A percentile compares a stretch with the other conserved stretches of the same genome.
These are phyloP conservation scores for Delonix regia DNA, from an alignment of 306 rosid species.

Conservation along the genomic window DNA sequence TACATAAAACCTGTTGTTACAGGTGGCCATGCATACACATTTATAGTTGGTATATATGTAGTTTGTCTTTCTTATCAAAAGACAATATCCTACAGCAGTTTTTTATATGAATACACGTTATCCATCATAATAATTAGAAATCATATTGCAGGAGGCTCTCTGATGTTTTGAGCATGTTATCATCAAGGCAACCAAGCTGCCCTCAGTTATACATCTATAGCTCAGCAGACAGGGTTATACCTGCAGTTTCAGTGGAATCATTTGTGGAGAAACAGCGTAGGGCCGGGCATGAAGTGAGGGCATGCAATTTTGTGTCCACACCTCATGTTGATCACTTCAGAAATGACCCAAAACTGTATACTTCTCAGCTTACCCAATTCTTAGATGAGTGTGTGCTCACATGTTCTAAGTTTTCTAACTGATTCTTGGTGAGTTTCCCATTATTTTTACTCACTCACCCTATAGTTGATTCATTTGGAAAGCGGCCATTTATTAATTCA, in stretches of 20 bases:
- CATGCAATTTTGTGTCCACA: constrained; percentile 88
- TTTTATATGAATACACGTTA: neutral
- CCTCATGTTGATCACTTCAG: constrained; percentile 99
- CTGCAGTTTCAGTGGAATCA: constrained; percentile 81
- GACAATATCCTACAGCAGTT: neutral
- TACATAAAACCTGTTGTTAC: neutral
- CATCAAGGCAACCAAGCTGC: constrained; percentile 83
- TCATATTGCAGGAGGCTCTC: constrained; percentile 83
- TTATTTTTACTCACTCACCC: constrained; percentile 14
- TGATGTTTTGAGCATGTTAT: constrained; percentile 71
- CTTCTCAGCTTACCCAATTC: constrained; percentile 81
- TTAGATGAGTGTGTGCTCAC: constrained; percentile 75
- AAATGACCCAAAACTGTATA: constrained; percentile 80
- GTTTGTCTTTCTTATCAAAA: constrained; percentile 8
- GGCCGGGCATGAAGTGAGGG: constrained; percentile 88
- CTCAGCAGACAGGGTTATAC: constrained; percentile 91
- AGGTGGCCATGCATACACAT: neutral
- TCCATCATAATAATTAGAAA: constrained; percentile 10
- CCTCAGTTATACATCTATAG: constrained; percentile 94
- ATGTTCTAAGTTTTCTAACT: constrained; percentile 50
- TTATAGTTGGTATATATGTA: neutral
- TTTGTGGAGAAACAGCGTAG: constrained; percentile 75
- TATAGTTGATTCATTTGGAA: constrained; percentile 44
- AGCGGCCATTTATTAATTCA: constrained; percentile 32
- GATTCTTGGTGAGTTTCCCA: constrained; percentile 30